These are phyloP conservation scores for Nakazawaea ernobii DNA, from an alignment of 805 yeast species.

Conservation along the genomic window DNA sequence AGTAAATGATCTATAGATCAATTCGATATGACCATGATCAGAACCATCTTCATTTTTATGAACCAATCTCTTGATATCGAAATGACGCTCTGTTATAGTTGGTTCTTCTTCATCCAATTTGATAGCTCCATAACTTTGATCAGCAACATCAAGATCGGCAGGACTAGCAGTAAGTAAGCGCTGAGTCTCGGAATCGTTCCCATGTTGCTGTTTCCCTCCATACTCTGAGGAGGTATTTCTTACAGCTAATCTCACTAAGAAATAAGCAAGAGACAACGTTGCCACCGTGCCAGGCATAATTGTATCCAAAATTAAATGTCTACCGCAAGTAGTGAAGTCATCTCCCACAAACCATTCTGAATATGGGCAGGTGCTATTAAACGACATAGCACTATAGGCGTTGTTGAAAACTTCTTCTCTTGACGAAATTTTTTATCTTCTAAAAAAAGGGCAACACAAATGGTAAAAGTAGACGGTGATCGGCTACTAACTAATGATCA, in stretches of 20 bases:
- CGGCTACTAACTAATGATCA: too few relatives aligned
- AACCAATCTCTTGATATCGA: constrained; percentile 52
- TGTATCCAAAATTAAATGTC: constrained; percentile 29
- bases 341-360: constrained; percentile 21
- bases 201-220: background rate
- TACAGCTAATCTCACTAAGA: constrained; percentile 1
- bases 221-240: constrained; percentile 8
- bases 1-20: constrained; percentile 39
- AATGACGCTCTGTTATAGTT: constrained; percentile 51
- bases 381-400: background rate
- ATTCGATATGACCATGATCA: constrained; percentile 47
- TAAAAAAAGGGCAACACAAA: too few relatives aligned
- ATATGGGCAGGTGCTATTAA: background rate
- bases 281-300: constrained; percentile 13
- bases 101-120: constrained; percentile 2
- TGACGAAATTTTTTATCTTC: too few relatives aligned
- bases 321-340: constrained; percentile 44
- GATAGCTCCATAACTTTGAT: constrained; percentile 14
- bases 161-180: constrained; percentile 4
- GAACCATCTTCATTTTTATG: constrained; percentile 55
- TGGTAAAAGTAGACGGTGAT: too few relatives aligned
- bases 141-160: background rate
- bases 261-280: constrained; percentile 3
- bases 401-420: too few relatives aligned
- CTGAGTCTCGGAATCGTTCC: constrained; percentile 9